Percentiles rank a stretch among this genome's conserved stretches.
Evolutionary conservation across 495 filamentous ascomycete species (phyloP).

Genomic region (Neurospora tetraspora): DNA sequence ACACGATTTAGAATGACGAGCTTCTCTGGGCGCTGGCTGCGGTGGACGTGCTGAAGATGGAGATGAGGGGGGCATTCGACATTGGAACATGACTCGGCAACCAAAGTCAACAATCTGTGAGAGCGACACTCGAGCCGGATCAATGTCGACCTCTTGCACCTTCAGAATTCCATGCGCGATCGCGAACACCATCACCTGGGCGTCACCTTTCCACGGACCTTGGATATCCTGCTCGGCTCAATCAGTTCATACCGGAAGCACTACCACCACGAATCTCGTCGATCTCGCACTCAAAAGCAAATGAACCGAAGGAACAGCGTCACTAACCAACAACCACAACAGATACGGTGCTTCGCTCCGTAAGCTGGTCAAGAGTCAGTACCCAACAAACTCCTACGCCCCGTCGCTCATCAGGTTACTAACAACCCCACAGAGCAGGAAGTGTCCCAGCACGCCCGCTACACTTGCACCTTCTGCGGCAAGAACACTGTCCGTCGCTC

Average conservation of each 20-base stretch:
- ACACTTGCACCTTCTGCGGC: slow-evolving; percentile 91
- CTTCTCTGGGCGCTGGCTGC: background rate
- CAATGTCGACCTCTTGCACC: background rate
- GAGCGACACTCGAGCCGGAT: background rate
- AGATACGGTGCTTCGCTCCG: slow-evolving; percentile 98
- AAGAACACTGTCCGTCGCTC: slow-evolving; percentile 89
- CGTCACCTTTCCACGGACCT: background rate
- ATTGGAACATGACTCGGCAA: background rate
- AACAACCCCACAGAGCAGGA: slow-evolving; percentile 59
- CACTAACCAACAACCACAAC: slow-evolving; percentile 6
- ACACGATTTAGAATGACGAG: background rate
- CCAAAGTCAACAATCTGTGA: background rate
- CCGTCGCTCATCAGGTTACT: background rate
- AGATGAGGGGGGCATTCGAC: background rate
- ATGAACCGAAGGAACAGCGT: background rate
- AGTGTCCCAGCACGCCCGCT: slow-evolving; percentile 90
- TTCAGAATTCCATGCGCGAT: background rate
- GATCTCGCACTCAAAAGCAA: background rate
- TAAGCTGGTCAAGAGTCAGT: slow-evolving; percentile 87
- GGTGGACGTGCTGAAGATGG: background rate
- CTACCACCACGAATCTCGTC: background rate
- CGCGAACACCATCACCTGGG: background rate
- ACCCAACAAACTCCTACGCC: background rate
- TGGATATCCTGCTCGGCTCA: background rate
- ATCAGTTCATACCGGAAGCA: background rate